These are phyloP conservation scores for Starmerella scarabaei DNA, from an alignment of 805 yeast genomes.

Conservation along the genomic window DNA sequence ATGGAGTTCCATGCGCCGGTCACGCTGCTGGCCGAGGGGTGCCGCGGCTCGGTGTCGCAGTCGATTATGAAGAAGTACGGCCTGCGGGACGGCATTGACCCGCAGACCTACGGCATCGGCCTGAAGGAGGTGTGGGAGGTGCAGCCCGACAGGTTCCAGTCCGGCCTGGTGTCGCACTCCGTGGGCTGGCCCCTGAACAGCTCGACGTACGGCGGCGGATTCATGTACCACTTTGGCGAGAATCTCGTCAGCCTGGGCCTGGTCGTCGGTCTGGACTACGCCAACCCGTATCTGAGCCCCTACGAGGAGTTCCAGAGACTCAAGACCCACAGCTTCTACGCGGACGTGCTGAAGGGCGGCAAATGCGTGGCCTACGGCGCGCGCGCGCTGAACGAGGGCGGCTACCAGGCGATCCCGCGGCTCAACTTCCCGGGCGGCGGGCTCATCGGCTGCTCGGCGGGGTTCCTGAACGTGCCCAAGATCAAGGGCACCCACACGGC, in stretches of 20 bases:
- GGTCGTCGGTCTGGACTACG: conserved; percentile 90
- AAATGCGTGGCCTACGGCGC: conserved; percentile 91
- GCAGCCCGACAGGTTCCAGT: conserved; percentile 60
- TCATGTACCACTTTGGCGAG: conserved; percentile 93
- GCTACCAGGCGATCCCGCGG: conserved; percentile 82
- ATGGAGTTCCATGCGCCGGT: conserved; percentile 90
- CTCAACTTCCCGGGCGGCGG: conserved; percentile 93
- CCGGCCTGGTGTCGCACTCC: conserved; percentile 74
- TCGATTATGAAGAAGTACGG: conserved; percentile 56
- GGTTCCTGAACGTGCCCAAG: conserved; percentile 93
- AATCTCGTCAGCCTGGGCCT: conserved; percentile 82
- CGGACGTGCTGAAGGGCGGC: conserved; percentile 66
- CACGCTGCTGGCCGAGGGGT: conserved; percentile 93
- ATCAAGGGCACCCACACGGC: conserved; percentile 98
- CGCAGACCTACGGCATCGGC: conserved; percentile 91
- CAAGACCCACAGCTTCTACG: conserved; percentile 83
- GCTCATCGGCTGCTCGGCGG: conserved; percentile 89
- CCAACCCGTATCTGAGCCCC: conserved; percentile 90
- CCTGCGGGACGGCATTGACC: conserved; percentile 42
- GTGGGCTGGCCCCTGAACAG: conserved; percentile 74
- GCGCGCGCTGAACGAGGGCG: conserved; percentile 94
- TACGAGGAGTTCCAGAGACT: conserved; percentile 89
- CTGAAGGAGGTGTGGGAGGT: conserved; percentile 97
- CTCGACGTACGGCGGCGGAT: conserved; percentile 88
- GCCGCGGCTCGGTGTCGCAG: conserved; percentile 88